Conservation (phyloP, 805 yeast genomes). For the Cyberlindnera petersonii region DNA sequence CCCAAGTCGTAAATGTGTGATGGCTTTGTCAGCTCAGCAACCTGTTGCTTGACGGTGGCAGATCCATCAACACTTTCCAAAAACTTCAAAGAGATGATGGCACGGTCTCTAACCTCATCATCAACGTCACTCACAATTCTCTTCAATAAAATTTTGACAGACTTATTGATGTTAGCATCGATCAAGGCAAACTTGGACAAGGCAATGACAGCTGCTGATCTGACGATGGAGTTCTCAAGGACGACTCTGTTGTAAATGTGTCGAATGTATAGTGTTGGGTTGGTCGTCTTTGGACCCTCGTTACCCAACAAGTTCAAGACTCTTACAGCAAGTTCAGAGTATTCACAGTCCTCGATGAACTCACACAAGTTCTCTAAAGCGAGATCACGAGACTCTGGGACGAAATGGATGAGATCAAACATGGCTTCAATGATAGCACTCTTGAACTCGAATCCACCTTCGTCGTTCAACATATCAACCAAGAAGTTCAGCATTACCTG, state of each 20-base stretch:
- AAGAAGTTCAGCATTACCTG: constrained; percentile 76
- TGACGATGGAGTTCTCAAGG: constrained; percentile 88
- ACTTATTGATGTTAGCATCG: constrained; percentile 60
- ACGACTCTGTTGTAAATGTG: constrained; percentile 96
- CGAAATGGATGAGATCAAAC: constrained; percentile 83
- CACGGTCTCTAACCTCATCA: constrained; percentile 98
- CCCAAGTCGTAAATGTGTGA: constrained; percentile 68
- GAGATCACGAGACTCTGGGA: constrained; percentile 75
- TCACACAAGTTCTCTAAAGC: constrained; percentile 91
- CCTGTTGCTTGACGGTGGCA: constrained; percentile 31
- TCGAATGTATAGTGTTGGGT: constrained; percentile 88
- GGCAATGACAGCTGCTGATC: constrained; percentile 94
- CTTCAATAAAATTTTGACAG: constrained; percentile 69
- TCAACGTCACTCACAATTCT: constrained; percentile 87
- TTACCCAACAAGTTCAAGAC: constrained; percentile 87
- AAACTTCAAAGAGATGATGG: constrained; percentile 76
- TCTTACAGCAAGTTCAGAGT: constrained; percentile 88
- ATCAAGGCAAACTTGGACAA: constrained; percentile 82
- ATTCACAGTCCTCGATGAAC: constrained; percentile 97
- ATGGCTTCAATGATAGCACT: constrained; percentile 87
- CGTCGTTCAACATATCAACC: constrained; percentile 81
- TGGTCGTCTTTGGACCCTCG: constrained; percentile 84
- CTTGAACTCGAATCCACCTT: constrained; percentile 84
- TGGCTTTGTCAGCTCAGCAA: constrained; percentile 58
- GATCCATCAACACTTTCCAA: constrained; percentile 38